These are phyloP conservation scores for Acorus gramineus DNA, from an alignment of 106 monocot genomes.

Conservation along the genomic window DNA sequence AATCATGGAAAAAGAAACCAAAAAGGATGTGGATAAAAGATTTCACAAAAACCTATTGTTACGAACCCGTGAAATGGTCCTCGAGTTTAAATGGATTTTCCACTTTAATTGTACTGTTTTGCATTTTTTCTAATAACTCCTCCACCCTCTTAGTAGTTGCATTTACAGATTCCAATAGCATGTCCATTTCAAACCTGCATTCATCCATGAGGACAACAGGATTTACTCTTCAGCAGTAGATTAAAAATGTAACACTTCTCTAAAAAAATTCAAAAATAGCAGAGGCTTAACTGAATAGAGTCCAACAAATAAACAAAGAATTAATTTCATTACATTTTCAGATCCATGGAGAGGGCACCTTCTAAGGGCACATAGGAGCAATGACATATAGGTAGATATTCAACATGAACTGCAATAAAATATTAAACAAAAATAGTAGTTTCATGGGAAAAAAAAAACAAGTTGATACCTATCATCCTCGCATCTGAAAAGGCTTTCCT, in stretches of 20 bases:
- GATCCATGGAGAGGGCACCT: too few relatives aligned
- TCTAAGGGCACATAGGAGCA: too few relatives aligned
- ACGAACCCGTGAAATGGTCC: constrained; percentile 15
- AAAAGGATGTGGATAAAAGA: too few relatives aligned
- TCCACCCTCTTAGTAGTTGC: constrained; percentile 5
- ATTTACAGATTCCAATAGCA: constrained; percentile 1
- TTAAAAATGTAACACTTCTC: too few relatives aligned
- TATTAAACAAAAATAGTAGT: neutral
- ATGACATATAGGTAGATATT: neutral
- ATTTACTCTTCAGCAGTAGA: too few relatives aligned
- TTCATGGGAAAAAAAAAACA: neutral
- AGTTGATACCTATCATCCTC: constrained; percentile 49
- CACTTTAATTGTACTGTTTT: neutral
- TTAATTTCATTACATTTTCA: too few relatives aligned
- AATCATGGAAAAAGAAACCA: neutral
- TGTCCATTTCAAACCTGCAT: constrained; percentile 11
- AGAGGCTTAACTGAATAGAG: too few relatives aligned
- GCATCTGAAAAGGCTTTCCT: constrained; percentile 56
- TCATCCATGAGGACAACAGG: too few relatives aligned
- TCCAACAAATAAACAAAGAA: too few relatives aligned
- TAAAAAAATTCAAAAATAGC: too few relatives aligned
- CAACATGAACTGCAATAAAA: neutral
- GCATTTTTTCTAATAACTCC: constrained; percentile 9
- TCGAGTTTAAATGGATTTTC: constrained; percentile 1
- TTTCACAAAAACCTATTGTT: neutral